A percentile compares a stretch with the other conserved stretches of the same genome.
These are phyloP conservation scores for Vinca minor DNA, from an alignment of 257 asterid species.

Conservation along the genomic window DNA sequence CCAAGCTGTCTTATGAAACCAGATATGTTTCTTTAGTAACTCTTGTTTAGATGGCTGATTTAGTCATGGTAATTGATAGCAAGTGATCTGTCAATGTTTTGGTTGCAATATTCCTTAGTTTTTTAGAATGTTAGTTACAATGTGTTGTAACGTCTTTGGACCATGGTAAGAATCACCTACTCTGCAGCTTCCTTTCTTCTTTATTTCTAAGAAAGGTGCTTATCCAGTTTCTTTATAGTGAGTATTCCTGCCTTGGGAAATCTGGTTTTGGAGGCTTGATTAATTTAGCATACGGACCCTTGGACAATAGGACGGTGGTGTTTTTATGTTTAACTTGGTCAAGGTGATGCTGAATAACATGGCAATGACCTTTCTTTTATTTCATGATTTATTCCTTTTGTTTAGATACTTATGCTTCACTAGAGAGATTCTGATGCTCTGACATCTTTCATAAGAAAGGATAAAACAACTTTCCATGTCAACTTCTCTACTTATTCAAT, in stretches of 20 bases:
- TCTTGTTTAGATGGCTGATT: not conserved
- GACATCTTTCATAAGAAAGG: not conserved
- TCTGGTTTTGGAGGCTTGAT: not conserved
- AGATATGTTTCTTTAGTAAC: too few relatives aligned
- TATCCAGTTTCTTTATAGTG: not conserved
- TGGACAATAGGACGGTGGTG: not conserved
- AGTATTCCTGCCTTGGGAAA: not conserved
- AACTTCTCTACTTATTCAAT: not conserved
- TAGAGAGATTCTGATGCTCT: not conserved
- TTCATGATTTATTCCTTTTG: not conserved
- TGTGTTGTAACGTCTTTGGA: not conserved
- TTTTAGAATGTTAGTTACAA: not conserved
- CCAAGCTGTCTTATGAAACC: too few relatives aligned
- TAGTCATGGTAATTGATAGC: not conserved
- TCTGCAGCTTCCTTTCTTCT: not conserved
- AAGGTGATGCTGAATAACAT: not conserved
- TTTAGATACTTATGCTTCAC: not conserved
- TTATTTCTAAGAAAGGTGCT: not conserved
- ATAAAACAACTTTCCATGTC: not conserved
- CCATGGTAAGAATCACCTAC: not conserved
- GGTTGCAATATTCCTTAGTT: not conserved
- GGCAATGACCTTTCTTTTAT: not conserved
- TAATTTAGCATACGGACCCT: not conserved
- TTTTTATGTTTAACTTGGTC: not conserved
- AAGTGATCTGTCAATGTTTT: not conserved